Percentiles rank a stretch among this genome's conserved stretches.
These are phyloP conservation scores for Mucor piriformis DNA, from an alignment of 371 early-diverging fungal genomes.

Conservation along the genomic window DNA sequence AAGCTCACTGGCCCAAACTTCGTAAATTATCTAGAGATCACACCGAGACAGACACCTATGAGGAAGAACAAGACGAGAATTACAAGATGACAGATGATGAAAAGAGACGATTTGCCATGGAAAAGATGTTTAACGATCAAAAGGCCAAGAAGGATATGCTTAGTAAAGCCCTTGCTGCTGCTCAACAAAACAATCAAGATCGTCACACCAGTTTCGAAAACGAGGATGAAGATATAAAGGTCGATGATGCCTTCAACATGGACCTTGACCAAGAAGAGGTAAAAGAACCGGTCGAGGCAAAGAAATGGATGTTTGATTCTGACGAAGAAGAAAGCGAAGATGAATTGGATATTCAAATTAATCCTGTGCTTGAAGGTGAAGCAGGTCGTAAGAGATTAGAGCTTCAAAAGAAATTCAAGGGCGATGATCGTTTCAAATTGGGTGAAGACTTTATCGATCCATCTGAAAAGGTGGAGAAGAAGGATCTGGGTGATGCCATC, in stretches of 20 bases:
- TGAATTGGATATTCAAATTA: constrained; percentile 47
- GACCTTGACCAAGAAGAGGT: constrained; percentile 30
- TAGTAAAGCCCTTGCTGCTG: constrained; percentile 22
- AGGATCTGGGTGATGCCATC: constrained; percentile 36
- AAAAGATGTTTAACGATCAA: constrained; percentile 29
- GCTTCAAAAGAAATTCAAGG: constrained; percentile 56
- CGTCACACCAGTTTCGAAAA: constrained; percentile 32
- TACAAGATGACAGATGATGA: constrained; percentile 25
- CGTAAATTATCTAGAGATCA: constrained; percentile 1
- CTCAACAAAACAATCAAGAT: constrained; percentile 10
- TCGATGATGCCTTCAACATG: constrained; percentile 5
- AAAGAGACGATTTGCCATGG: constrained; percentile 40
- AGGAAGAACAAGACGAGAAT: not conserved
- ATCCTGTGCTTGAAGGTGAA: constrained; percentile 63
- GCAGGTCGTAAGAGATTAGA: constrained; percentile 56
- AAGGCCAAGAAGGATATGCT: constrained; percentile 29
- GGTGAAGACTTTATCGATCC: constrained; percentile 62
- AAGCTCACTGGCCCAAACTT: constrained; percentile 3
- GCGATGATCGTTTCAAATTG: constrained; percentile 65
- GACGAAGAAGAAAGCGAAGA: constrained; percentile 36
- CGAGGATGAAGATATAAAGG: constrained; percentile 17
- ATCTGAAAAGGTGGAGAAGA: constrained; percentile 48
- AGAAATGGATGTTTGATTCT: constrained; percentile 63
- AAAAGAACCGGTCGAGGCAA: constrained; percentile 35
- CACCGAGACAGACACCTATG: not conserved